Base-by-base conservation (phyloP, 78 protist species). In the Dictyostelium purpureum region DNA sequence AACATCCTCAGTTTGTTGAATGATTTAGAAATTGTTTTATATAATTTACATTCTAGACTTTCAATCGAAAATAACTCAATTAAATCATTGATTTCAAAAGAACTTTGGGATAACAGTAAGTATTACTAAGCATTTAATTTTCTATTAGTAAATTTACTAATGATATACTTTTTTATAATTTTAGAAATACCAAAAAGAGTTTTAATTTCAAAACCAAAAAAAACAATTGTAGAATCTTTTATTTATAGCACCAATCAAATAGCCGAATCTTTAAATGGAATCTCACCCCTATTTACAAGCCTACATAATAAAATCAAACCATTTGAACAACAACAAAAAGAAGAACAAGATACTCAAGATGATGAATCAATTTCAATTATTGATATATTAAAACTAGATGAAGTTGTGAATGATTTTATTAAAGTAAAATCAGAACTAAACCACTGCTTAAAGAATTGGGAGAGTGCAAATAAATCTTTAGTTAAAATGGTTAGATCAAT, bases 81-180 rank as follows among this genome's bases (percentile, higher is more conserved):
- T 9, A 51, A 31, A 51, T 75, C 81, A 14, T 52, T 75, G 16
- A 33, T 75, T 33, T 75, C 81, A 28, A 75, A 52, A 75, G 81
- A 75, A 75, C 19, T n/a, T 31, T 75, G 81, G 81, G 81, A 75
- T 28, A 75, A 75, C 33, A 75, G 79, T 73, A 71, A 24, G 19
- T 70, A 45, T 24, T 21, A 35, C 42, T 7, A 70, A 16, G 24
- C 3, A 18, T 40, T n/a, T 24, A 65, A 16, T 35, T 35, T 26
- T 26, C 1, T 19, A 19, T 57, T 26, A 19, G 6, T 5, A 3
- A 19, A 6, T 57, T 57, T 63, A 35, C 38, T 33, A 63, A 63
- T 35, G 6, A 67, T 21, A 37, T 67, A 37, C 6, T 67, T 21
- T 21, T 67, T 21, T 38, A 9, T 61, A 24, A 11, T 24, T 61